These are phyloP conservation scores for Nakaseomyces delphensis DNA, from an alignment of 1,139 yeast species.

Conservation along the genomic window DNA sequence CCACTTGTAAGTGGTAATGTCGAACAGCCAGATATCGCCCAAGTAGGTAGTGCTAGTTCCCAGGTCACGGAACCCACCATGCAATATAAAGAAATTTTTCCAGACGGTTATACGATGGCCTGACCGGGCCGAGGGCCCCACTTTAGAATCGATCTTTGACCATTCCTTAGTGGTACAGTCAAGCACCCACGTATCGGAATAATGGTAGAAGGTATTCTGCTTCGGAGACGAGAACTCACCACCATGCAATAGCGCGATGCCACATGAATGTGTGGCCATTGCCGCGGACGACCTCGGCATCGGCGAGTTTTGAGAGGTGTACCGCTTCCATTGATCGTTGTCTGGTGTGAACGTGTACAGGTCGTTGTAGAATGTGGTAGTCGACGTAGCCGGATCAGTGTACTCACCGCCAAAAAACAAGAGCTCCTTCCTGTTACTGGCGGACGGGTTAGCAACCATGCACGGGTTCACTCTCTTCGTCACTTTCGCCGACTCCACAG, in stretches of 20 bases:
- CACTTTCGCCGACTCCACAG: conserved; percentile 49
- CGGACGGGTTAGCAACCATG: conserved; percentile 66
- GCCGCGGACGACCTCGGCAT: conserved; percentile 91
- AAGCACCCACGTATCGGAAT: conserved; percentile 90
- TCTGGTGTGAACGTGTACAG: conserved; percentile 65
- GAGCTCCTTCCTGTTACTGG: conserved; percentile 60
- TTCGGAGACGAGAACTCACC: conserved; percentile 97
- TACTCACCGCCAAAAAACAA: conserved; percentile 86
- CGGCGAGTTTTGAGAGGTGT: conserved; percentile 78
- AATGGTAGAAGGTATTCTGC: conserved; percentile 91
- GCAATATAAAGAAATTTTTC: conserved; percentile 79
- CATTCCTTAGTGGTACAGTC: conserved; percentile 82
- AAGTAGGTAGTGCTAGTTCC: conserved; percentile 78
- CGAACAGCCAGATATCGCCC: conserved; percentile 87
- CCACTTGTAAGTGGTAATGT: conserved; percentile 86
- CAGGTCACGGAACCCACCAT: conserved; percentile 90
- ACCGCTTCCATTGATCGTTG: conserved; percentile 71
- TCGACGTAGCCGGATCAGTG: conserved; percentile 38
- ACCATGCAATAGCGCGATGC: conserved; percentile 77
- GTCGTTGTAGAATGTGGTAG: conserved; percentile 74
- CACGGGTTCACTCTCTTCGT: conserved; percentile 63
- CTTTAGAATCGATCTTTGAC: conserved; percentile 72
- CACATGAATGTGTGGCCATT: conserved; percentile 89
- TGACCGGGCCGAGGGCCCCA: conserved; percentile 77
- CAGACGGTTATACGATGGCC: conserved; percentile 88